Base-by-base conservation (phyloP, 768 basidiomycete species). In the Phanerochaete carnosa region DNA sequence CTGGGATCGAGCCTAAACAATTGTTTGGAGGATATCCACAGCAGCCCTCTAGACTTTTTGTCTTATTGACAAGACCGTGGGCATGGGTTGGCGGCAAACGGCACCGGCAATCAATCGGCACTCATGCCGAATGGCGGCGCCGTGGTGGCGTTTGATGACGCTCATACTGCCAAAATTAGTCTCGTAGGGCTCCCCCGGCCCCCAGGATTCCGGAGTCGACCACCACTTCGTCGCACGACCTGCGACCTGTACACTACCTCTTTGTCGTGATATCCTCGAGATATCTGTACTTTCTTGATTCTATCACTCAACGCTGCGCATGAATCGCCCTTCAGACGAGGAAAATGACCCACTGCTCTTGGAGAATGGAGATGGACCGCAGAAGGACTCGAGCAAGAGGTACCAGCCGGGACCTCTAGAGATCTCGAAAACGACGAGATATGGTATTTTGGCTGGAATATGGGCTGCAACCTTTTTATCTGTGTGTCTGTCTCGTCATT, bases 391-490 rank as follows among this genome's bases (percentile, higher is more conserved):
- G 39, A 28, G 23, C 33, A 55, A 55, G 29, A 9, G 28, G 9
- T 33, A 49, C 55, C 57, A 57, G 37, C 46, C 70, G 5, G 88
- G 87, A 0, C 89, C 89, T 4, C 67, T 83, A 19, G 87, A 90
- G 33, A 83, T 91, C 39, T 77, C 86, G 19, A 73, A 69, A 23
- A 78, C 80, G 3, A 87, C 81, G n/a, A 79, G 87, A 8, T 79
- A 83, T 68, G 82, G 84, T 0, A 90, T 91, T 58, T 68, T 90
- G 30, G 84, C 83, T n/a, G 89, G 88, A 32, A 76, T 91, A 28
- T 90, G 88, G 89, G 75, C 80, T 9, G 87, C 84, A 3, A 86
- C 83, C 2, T 90, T 91, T 74, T 81, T 92, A 57, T 86, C 85
- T 47, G 90, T 92, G 64, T 67, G 88, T 77, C 47, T 33, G 16